Evolutionary conservation across 2,329 filamentous ascomycete genomes (phyloP).

Genomic region (Arthrobotrys megalospora): DNA sequence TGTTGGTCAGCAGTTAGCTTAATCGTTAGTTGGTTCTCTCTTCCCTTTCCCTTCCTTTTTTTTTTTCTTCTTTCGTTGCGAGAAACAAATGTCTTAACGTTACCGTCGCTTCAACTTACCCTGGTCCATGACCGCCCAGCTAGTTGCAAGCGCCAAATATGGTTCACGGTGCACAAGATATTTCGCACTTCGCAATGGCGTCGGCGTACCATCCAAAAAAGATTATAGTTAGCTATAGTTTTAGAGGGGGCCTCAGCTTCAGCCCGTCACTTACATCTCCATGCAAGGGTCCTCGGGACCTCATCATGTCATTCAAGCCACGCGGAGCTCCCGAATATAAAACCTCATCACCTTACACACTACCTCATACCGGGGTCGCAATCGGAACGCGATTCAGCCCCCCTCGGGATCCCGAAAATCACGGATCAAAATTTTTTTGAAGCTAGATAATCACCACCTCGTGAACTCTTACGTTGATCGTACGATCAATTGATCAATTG

Average conservation of each 20-base stretch:
- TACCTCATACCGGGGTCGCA: conserved; percentile 13
- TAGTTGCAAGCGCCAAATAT: not conserved
- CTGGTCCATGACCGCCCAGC: not conserved
- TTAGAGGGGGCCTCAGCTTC: conserved; percentile 1
- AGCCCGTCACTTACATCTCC: not conserved
- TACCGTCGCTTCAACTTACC: conserved; percentile 24
- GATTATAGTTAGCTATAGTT: not conserved
- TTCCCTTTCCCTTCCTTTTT: no score
- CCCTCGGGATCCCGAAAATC: conserved; percentile 14
- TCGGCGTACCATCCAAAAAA: not conserved
- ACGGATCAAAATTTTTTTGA: not conserved
- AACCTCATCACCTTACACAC: conserved; percentile 1
- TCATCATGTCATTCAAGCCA: conserved; percentile 31
- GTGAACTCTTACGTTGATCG: conserved; percentile 23
- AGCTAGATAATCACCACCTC: conserved; percentile 9
- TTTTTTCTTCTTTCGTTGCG: no score
- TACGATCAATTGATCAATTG: not conserved
- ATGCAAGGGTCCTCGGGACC: conserved; percentile 7
- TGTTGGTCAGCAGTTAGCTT: no score
- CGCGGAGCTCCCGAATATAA: conserved; percentile 18
- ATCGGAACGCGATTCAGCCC: conserved; percentile 10
- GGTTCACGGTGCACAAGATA: not conserved
- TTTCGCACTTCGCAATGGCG: conserved; percentile 27
- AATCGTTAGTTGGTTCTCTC: no score
- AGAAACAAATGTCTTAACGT: not conserved